Base-by-base conservation (phyloP, 306 rosid species). In the Rosa rugosa region DNA sequence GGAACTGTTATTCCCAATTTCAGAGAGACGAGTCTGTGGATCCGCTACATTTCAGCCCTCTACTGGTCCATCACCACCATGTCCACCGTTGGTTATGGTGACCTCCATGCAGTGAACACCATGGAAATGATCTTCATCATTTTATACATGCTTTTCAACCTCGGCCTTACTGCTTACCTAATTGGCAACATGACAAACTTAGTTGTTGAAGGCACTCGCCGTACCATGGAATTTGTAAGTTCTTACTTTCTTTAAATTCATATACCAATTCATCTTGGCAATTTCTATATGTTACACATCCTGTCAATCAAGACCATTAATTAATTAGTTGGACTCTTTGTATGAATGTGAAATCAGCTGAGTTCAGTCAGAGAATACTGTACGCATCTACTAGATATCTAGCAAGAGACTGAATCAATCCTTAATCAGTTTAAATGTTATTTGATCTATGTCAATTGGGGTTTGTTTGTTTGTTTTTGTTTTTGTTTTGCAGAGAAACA, bases 161-260 rank as follows among this genome's bases (percentile, higher is more conserved):
- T 92, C 72, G 99, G 97, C 84, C 87, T 92, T 12, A 92, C 97
- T n/a, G 91, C 99, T 77, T 95, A 95, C 86, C 78, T 95, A 71
- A 95, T 95, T n/a, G 99, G 99, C 11, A 95, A 92, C 92, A 95
- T 95, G 98, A 95, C 99, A 4, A 91, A 92, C 82, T 89, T 95
- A 70, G 97, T 95, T 40, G 99, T 95, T 23, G 93, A 92, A 87
- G 98, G 99, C 72, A 95, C 99, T 77, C 88, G 97, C 51, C 97
- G 96, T 50, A 91, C 99, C 57, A 95, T 95, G 99, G 96, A 95
- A 86, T 95, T 95, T 70, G 99, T 95, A 69, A 78, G 96, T 69
- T 49, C 71, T 77, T 0, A n/a, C 36, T 51, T 44, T 57, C 72
- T 10, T 1, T 38, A 46, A 38, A 41, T 72, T 10, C 20, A 8